Base-by-base conservation (phyloP, 805 yeast species). In the Zygosaccharomyces rouxii region DNA sequence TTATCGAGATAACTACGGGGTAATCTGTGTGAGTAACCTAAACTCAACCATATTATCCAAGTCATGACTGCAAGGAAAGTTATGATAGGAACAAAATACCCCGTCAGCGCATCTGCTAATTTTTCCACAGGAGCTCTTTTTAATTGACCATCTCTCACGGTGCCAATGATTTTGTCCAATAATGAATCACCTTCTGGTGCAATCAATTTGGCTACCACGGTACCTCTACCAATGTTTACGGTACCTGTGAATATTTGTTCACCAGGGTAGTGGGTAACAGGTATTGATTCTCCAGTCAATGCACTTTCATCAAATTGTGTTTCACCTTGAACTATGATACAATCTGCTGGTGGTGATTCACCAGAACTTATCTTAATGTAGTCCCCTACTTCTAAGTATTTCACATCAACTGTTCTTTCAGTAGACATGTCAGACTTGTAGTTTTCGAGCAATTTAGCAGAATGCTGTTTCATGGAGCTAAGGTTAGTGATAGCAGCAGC, bases 181-280 rank as follows among this genome's bases (percentile, higher is more conserved):
- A 86, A 67, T 0, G 90, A 83, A 16, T 77, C 79, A 5, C 85
- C 84, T 41, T 81, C 82, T 19, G 78, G 66, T 11, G 86, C 77
- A 3, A 77, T 70, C 21, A 84, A 73, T 53, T 73, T 77, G 9
- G 83, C 84, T 28, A 76, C 60, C 4, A 84, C 69, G 0, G 84
- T 65, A 5, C 67, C 70, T 14, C 75, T 71, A 1, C 92, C 89
- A 13, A 71, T 68, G 58, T 84, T 86, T 5, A 83, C 73, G 0
- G 92, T 84, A 1, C 92, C 94, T 0, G 89, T 80, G 66, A 77
- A 85, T 2, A 85, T 71, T 51, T 80, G 85, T 52, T 84, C 88
- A 0, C 90, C 90, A 0, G 69, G 67, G 0, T 50, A 46, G 55
- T 79, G 85, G 16, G 67, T 67, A 11, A 83, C 81, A 1, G 89